Evolutionary conservation across 108 stramenopile genomes (phyloP), one percentile per base, ranked within the genome.

Genomic region (Conticribra guillardii): DNA sequence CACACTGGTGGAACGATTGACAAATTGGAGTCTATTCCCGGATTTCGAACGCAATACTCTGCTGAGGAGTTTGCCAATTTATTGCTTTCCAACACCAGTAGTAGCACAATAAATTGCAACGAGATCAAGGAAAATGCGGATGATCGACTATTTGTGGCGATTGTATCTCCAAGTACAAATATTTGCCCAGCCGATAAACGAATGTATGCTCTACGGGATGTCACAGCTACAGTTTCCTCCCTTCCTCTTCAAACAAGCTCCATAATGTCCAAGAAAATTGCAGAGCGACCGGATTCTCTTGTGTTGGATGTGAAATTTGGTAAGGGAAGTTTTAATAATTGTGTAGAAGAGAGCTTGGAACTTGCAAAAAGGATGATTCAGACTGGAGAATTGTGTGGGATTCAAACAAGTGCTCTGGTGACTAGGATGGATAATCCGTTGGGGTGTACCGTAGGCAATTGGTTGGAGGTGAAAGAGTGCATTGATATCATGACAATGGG

Each of bases 1-100:
- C 94, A 95, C 66, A 92, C 94, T 1, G 94, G 94, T 18, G 94
- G 94, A 18, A 95, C 94, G 2, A 85, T 95, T 58, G 94, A 95
- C 69, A 95, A 95, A 59, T 68, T 95, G 18, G 94, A 95, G 64
- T 72, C 67, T 1, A 92, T 95, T 50, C 88, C 86, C 2, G 94
- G 94, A 1, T 89, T 82, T 68, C 59, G 60, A 24, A 78, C 84
- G 17, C 55, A 80, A 27, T 69, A 79, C 17, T 37, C 57, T 31
- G 72, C 71, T 1, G 59, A 73, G 1, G 81, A 89, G 28, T 92
- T 92, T 78, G 67, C 81, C 51, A 18, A 56, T 1, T 32, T 88
- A 17, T 77, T 90, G 24, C 50, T 73, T 27, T 54, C 64, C 30
- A 50, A 46, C 33, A 45, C n/a, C 23, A 29, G 21, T 17, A 46